Evolutionary conservation across 495 filamentous ascomycete species (phyloP).

Genomic region (Pyronema omphalodes): DNA sequence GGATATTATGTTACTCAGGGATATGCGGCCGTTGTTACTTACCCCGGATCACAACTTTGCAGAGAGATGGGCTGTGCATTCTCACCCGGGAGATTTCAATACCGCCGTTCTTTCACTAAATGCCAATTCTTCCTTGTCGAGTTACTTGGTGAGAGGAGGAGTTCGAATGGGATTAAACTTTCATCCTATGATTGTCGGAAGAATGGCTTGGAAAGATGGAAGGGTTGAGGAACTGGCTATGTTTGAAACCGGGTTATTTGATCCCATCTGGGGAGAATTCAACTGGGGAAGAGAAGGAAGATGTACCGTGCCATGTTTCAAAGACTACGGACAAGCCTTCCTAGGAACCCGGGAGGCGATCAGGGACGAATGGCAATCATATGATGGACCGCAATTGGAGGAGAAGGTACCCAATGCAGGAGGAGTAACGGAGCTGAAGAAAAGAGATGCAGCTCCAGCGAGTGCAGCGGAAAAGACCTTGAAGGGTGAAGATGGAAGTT

Average conservation of each 20-base stretch:
- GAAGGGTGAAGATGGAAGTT: constrained; percentile 20
- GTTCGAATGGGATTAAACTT: constrained; percentile 42
- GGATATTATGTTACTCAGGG: constrained; percentile 38
- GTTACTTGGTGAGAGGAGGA: constrained; percentile 37
- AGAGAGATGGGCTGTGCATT: constrained; percentile 38
- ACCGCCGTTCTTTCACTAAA: constrained; percentile 39
- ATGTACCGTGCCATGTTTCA: constrained; percentile 37
- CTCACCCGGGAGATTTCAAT: constrained; percentile 38
- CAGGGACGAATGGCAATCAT: constrained; percentile 37
- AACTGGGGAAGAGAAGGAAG: constrained; percentile 34
- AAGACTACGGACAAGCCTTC: constrained; percentile 35
- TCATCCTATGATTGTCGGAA: constrained; percentile 36
- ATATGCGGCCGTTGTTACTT: constrained; percentile 36
- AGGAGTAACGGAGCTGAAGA: neutral
- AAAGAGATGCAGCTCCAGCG: neutral
- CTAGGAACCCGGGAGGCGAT: constrained; percentile 27
- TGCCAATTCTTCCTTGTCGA: constrained; percentile 37
- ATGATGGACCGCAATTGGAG: constrained; percentile 27
- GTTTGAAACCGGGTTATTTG: constrained; percentile 39
- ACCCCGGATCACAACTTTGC: constrained; percentile 33
- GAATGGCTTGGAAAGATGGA: constrained; percentile 39
- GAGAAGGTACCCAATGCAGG: neutral
- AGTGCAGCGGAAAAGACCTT: neutral
- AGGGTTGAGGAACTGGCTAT: constrained; percentile 35
- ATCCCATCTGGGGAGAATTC: constrained; percentile 42